A percentile compares a stretch with the other conserved stretches of the same genome.
phyloP scores from a whole-genome alignment of 805 yeast genomes.

The Saccharomycopsis capsularis region DNA sequence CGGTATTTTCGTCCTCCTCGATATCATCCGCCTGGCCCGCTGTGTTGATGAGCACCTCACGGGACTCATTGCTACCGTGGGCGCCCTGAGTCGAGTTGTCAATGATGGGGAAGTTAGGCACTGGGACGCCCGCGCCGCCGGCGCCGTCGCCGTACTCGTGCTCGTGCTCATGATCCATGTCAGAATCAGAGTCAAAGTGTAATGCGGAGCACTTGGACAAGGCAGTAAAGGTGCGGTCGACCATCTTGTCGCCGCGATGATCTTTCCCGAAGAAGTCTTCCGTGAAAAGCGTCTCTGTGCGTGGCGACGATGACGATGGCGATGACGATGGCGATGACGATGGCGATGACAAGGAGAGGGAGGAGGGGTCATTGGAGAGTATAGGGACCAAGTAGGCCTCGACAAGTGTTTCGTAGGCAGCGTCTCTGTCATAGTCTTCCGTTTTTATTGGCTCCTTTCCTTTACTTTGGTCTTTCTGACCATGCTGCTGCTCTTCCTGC shows the following conservation, averaged over 20 bases:
- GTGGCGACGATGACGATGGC: too few relatives aligned
- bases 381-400: constrained; percentile 9
- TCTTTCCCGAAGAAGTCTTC: constrained; percentile 29
- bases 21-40: constrained; percentile 21
- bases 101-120: constrained; percentile 1
- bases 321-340: too few relatives aligned
- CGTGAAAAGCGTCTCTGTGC: constrained; percentile 24
- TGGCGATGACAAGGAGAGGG: not conserved
- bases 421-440: not conserved
- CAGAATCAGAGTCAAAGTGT: constrained; percentile 20
- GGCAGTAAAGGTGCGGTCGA: constrained; percentile 32
- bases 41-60: constrained; percentile 1
- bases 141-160: not conserved
- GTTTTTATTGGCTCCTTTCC: constrained; percentile 26
- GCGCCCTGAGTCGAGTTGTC: not conserved
- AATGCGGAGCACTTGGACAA: constrained; percentile 29
- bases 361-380: not conserved
- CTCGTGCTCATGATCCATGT: not conserved
- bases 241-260: constrained; percentile 35
- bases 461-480: too few relatives aligned
- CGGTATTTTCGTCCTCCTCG: not conserved
- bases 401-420: not conserved
- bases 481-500: constrained; percentile 11
- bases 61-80: not conserved
- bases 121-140: not conserved